Percentiles rank a stretch among this genome's conserved stretches.
Evolutionary conservation across 768 basidiomycete species (phyloP).

Genomic region (Pleurotus ostreatus): DNA sequence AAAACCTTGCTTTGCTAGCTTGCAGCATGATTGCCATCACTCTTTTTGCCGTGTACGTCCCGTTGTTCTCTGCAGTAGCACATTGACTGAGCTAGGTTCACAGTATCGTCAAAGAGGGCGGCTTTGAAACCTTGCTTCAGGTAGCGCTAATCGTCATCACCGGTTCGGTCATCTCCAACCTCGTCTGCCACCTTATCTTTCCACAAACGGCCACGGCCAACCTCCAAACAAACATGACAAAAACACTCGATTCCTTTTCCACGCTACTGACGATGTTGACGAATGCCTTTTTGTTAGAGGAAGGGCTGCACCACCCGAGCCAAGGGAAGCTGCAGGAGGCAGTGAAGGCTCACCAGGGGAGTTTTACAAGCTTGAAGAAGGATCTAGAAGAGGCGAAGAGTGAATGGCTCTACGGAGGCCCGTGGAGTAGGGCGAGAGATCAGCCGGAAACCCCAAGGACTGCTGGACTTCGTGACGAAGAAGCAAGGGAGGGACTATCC

Average conservation of each 20-base stretch:
- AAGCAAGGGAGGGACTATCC: neutral
- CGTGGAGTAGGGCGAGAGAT: slow-evolving; percentile 21
- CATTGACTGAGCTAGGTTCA: slow-evolving; percentile 5
- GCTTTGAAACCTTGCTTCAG: slow-evolving; percentile 66
- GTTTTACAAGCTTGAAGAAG: slow-evolving; percentile 87
- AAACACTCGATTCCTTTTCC: slow-evolving; percentile 83
- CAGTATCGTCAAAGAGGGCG: slow-evolving; percentile 87
- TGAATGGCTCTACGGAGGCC: slow-evolving; percentile 57
- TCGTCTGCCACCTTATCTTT: slow-evolving; percentile 84
- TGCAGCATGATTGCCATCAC: slow-evolving; percentile 84
- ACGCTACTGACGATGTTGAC: slow-evolving; percentile 83
- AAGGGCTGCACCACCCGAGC: slow-evolving; percentile 51
- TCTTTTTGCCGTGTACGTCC: slow-evolving; percentile 72
- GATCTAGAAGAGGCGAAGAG: slow-evolving; percentile 83
- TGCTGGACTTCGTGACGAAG: neutral
- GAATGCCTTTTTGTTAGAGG: slow-evolving; percentile 79
- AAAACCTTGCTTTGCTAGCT: slow-evolving; percentile 33
- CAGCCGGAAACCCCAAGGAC: slow-evolving; percentile 1
- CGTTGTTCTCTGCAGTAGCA: neutral
- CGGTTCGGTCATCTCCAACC: slow-evolving; percentile 75
- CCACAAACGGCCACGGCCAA: slow-evolving; percentile 79
- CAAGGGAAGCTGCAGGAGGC: slow-evolving; percentile 71
- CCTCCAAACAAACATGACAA: slow-evolving; percentile 80
- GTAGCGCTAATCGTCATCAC: slow-evolving; percentile 74
- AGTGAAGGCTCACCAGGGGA: slow-evolving; percentile 79